Evolutionary conservation across 305 asterid genomes (phyloP).

Genomic region (Ajuga reptans): DNA sequence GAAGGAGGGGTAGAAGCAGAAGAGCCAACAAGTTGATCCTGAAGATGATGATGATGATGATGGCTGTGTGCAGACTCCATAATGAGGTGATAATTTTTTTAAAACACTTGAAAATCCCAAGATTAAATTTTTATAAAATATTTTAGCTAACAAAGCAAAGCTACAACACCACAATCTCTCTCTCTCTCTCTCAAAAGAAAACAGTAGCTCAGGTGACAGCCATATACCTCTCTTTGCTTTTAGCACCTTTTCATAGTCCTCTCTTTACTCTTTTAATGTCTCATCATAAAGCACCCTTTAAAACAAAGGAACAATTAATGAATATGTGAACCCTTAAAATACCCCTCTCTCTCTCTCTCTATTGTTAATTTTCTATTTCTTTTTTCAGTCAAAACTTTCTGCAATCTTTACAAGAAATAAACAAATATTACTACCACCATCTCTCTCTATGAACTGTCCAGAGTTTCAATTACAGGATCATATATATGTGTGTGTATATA

Average conservation of each 20-base stretch:
- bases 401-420: constrained; percentile 28
- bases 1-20: constrained; percentile 38
- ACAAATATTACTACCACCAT: constrained; percentile 16
- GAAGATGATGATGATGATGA: constrained; percentile 41
- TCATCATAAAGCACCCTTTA: constrained; percentile 48
- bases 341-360: neutral
- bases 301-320: constrained; percentile 34
- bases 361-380: neutral
- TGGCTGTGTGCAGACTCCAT: constrained; percentile 78
- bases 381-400: constrained; percentile 28
- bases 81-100: constrained; percentile 33
- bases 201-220: constrained; percentile 47
- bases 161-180: constrained; percentile 14
- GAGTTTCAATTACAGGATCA: constrained; percentile 32
- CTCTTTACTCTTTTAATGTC: constrained; percentile 64
- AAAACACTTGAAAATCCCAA: constrained; percentile 75
- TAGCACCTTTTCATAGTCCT: constrained; percentile 37
- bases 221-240: constrained; percentile 34
- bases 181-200: constrained; percentile 26
- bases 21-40: constrained; percentile 47
- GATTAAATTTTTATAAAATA: constrained; percentile 31
- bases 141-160: constrained; percentile 25
- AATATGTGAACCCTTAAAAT: neutral
- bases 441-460: constrained; percentile 10
- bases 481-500: no score